Conservation (phyloP, 805 yeast species). For the Schwanniomyces pseudopolymorphus region DNA sequence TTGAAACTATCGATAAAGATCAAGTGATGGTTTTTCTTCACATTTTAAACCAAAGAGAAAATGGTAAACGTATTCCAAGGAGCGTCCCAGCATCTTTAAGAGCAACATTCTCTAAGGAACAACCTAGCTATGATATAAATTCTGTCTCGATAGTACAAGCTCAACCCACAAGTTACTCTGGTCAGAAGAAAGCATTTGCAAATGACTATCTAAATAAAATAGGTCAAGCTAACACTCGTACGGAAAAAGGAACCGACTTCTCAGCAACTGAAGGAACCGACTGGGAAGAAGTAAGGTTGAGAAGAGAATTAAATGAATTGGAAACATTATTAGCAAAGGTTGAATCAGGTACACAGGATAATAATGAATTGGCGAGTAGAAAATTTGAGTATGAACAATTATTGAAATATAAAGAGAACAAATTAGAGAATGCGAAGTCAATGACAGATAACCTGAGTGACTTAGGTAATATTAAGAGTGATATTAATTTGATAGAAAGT, state of each 20-base stretch:
- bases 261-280: conserved; percentile 75
- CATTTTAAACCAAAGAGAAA: conserved; percentile 84
- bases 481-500: conserved; percentile 67
- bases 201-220: conserved; percentile 54
- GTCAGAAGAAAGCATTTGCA: conserved; percentile 45
- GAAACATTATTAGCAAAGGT: conserved; percentile 65
- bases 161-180: conserved; percentile 23
- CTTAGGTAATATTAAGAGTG: conserved; percentile 55
- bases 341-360: conserved; percentile 17
- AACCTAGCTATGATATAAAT: conserved; percentile 67
- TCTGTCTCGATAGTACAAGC: conserved; percentile 17
- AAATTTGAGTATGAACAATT: conserved; percentile 78
- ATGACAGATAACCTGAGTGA: conserved; percentile 24
- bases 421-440: conserved; percentile 31
- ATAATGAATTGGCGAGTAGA: conserved; percentile 26
- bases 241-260: conserved; percentile 63
- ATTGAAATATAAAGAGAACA: conserved; percentile 70
- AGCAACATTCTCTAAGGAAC: conserved; percentile 87
- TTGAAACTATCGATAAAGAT: conserved; percentile 88
- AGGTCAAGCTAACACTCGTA: conserved; percentile 45
- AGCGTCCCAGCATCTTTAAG: conserved; percentile 92
- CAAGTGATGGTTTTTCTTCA: conserved; percentile 88
- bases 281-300: conserved; percentile 88
- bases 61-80: conserved; percentile 81
- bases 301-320: conserved; percentile 72